A percentile compares a stretch with the other conserved stretches of the same genome.
Evolutionary conservation across 495 filamentous ascomycete species (phyloP).

Genomic region (Annulohypoxylon maeteangense): DNA sequence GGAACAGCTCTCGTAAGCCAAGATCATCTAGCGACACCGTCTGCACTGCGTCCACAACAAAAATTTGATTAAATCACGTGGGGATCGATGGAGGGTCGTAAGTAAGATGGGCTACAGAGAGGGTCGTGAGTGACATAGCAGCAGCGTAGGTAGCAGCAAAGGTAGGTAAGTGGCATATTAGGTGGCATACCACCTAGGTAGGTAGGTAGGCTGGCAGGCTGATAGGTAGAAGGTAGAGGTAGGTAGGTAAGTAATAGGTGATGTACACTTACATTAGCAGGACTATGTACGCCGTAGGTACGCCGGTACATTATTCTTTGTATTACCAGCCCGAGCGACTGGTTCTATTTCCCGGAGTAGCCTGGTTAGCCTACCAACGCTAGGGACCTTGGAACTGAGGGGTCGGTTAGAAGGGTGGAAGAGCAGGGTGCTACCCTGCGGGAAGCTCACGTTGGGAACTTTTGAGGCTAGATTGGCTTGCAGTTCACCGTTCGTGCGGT

Average conservation of each 20-base stretch:
- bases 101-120: conserved; percentile 13
- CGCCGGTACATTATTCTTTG: conserved; percentile 3
- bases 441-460: conserved; percentile 34
- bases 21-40: conserved; percentile 18
- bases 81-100: conserved; percentile 18
- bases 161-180: background rate
- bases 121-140: background rate
- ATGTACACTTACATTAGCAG: too few species aligned
- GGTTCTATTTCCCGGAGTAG: conserved; percentile 42
- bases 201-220: too few species aligned
- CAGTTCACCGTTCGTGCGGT: conserved; percentile 33
- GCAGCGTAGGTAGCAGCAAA: background rate
- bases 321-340: conserved; percentile 42
- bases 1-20: conserved; percentile 15
- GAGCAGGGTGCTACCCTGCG: conserved; percentile 39
- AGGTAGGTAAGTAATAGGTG: too few species aligned
- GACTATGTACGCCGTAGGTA: too few species aligned
- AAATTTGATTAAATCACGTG: conserved; percentile 34
- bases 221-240: too few species aligned
- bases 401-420: conserved; percentile 37
- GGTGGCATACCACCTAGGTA: background rate
- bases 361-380: conserved; percentile 39
- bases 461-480: conserved; percentile 44
- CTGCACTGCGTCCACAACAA: conserved; percentile 11
- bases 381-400: conserved; percentile 42